A percentile compares a stretch with the other conserved stretches of the same genome.
phyloP scores from a whole-genome alignment of 768 basidiomycete species.

The Chalciporus piperatus region DNA sequence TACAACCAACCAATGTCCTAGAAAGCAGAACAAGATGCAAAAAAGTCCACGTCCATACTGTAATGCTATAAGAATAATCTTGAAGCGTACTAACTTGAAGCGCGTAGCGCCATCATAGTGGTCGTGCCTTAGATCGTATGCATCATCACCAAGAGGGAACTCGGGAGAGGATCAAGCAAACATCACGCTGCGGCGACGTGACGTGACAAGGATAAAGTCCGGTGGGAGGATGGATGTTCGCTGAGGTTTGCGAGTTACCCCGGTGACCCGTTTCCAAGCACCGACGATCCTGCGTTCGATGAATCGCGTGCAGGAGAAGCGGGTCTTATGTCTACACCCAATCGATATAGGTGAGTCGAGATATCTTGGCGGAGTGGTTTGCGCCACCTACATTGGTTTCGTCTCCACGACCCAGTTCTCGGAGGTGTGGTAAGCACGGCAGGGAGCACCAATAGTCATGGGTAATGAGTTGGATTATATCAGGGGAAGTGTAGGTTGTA shows the following conservation, averaged over 20 bases:
- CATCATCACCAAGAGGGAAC: background rate
- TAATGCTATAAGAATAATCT: background rate
- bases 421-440: constrained; percentile 13
- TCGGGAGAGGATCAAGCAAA: constrained; percentile 25
- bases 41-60: constrained; percentile 3
- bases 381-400: constrained; percentile 21
- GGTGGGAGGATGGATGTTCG: constrained; percentile 53
- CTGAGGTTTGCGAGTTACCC: constrained; percentile 47
- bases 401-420: constrained; percentile 28
- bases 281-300: constrained; percentile 58
- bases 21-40: background rate
- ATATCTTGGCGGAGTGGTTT: background rate
- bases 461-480: constrained; percentile 9
- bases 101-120: constrained; percentile 16
- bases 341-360: background rate
- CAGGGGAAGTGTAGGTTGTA: background rate
- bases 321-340: constrained; percentile 19
- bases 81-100: background rate
- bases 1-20: constrained; percentile 5
- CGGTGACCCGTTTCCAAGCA: constrained; percentile 62
- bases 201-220: constrained; percentile 62
- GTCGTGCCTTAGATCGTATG: constrained; percentile 12
- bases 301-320: constrained; percentile 40
- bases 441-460: constrained; percentile 6
- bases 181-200: constrained; percentile 51